Conservation (phyloP, 139 green algal genomes). For the Coelastrella sp. region DNA sequence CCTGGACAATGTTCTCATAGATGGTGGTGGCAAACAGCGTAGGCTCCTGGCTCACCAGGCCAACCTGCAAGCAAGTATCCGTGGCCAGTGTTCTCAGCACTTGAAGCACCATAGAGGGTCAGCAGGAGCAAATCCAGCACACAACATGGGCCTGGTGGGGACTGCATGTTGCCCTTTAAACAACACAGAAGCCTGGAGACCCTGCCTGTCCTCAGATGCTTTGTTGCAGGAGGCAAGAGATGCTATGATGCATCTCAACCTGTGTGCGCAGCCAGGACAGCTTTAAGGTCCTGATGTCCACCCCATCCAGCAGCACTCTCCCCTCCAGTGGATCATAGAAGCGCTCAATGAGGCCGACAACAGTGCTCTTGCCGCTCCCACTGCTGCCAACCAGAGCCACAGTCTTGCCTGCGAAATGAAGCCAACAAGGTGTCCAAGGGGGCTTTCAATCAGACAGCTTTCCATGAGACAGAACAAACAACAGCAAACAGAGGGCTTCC, state of each 20-base stretch:
- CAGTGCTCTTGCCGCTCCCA: constrained; percentile 74
- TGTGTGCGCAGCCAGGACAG: constrained; percentile 81
- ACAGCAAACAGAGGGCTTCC: no score
- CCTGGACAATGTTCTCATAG: constrained; percentile 90
- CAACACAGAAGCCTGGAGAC: no score
- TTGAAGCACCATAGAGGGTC: background rate
- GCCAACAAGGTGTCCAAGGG: constrained; percentile 15
- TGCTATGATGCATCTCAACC: constrained; percentile 53
- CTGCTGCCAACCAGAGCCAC: constrained; percentile 91
- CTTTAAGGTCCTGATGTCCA: constrained; percentile 77
- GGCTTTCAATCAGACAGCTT: no score
- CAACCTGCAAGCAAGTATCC: constrained; percentile 51
- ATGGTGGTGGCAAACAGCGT: constrained; percentile 91
- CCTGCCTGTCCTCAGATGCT: no score
- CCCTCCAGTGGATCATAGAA: constrained; percentile 89
- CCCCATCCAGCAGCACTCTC: constrained; percentile 82
- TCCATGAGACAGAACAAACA: no score
- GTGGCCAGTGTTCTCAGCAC: no score
- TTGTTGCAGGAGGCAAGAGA: no score
- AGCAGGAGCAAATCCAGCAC: background rate
- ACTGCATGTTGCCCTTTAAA: background rate
- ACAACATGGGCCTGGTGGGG: background rate
- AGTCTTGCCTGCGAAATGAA: constrained; percentile 77
- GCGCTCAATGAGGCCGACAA: constrained; percentile 87
- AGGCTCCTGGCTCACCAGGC: constrained; percentile 92